Percentiles rank a stretch among this genome's conserved stretches.
Evolutionary conservation across 2,329 filamentous ascomycete species (phyloP).

Genomic region (Pseudocercospora pini-densiflorae): DNA sequence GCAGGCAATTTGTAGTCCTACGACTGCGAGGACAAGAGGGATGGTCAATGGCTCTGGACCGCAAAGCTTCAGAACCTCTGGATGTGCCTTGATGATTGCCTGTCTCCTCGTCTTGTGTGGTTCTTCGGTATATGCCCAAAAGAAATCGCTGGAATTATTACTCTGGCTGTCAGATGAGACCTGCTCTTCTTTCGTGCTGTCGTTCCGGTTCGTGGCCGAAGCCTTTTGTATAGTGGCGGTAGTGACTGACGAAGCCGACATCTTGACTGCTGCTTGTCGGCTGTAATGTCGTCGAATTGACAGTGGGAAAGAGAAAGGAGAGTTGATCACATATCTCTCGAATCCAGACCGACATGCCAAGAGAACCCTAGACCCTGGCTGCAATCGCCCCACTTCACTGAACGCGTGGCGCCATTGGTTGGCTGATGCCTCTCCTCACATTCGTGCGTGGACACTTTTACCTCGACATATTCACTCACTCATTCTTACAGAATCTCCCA

Average conservation of each 20-base stretch:
- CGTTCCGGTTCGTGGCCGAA: slow-evolving; percentile 2
- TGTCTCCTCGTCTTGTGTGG: slow-evolving; percentile 88
- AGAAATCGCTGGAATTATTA: slow-evolving; percentile 67
- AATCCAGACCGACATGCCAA: not conserved
- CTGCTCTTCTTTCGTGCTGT: slow-evolving; percentile 25
- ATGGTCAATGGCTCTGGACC: slow-evolving; percentile 95
- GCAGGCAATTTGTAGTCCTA: slow-evolving; percentile 76
- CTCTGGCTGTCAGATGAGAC: slow-evolving; percentile 12
- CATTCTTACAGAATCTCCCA: not conserved
- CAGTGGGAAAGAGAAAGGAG: not conserved
- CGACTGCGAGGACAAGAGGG: slow-evolving; percentile 84
- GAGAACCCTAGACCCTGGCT: not conserved
- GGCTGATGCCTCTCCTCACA: not conserved
- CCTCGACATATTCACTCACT: not conserved
- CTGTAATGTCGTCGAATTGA: not conserved
- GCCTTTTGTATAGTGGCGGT: slow-evolving; percentile 31
- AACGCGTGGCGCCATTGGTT: not conserved
- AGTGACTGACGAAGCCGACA: slow-evolving; percentile 31
- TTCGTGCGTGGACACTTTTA: not conserved
- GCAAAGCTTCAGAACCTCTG: slow-evolving; percentile 96
- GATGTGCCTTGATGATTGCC: slow-evolving; percentile 97
- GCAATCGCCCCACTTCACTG: too few species aligned
- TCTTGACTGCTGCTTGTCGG: slow-evolving; percentile 17
- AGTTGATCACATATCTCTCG: not conserved
- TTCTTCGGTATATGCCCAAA: slow-evolving; percentile 99